Percentiles rank a stretch among this genome's conserved stretches.
Conservation (phyloP, 345 rosid species). For the Dimocarpus longan region DNA sequence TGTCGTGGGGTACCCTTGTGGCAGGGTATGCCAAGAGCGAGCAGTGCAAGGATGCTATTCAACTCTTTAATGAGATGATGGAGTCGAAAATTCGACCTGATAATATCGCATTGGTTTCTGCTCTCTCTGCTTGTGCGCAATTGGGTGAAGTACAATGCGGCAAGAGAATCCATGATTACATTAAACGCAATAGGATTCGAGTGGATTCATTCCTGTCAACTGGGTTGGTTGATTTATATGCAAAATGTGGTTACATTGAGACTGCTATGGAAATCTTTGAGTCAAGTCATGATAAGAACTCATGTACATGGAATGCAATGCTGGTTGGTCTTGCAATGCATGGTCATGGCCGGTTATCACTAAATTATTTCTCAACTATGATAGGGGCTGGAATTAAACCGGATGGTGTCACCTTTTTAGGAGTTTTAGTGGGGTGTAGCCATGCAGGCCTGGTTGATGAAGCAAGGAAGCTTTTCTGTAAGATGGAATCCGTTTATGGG, state of each 20-base stretch:
- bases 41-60: slow-evolving; percentile 46
- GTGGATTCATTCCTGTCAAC: slow-evolving; percentile 65
- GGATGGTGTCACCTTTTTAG: slow-evolving; percentile 60
- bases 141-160: slow-evolving; percentile 62
- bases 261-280: slow-evolving; percentile 48
- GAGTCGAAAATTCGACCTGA: slow-evolving; percentile 45
- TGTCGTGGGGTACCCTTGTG: slow-evolving; percentile 70
- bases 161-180: slow-evolving; percentile 49
- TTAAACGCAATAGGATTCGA: slow-evolving; percentile 32
- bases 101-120: slow-evolving; percentile 63
- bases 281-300: slow-evolving; percentile 44
- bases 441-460: slow-evolving; percentile 68
- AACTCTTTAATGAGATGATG: slow-evolving; percentile 51
- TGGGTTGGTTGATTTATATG: slow-evolving; percentile 65
- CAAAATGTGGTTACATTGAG: slow-evolving; percentile 64
- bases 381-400: slow-evolving; percentile 49
- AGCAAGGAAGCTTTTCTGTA: slow-evolving; percentile 54
- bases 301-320: slow-evolving; percentile 71
- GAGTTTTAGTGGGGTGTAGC: slow-evolving; percentile 72
- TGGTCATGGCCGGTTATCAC: slow-evolving; percentile 44
- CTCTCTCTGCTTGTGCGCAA: slow-evolving; percentile 80
- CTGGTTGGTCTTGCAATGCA: slow-evolving; percentile 75
- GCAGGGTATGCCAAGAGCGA: slow-evolving; percentile 60
- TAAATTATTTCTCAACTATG: slow-evolving; percentile 58
- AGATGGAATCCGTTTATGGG: slow-evolving; percentile 51